Evolutionary conservation across 2,329 filamentous ascomycete genomes (phyloP), one percentile per base, ranked within the genome.

Genomic region (Chalaropsis ovoidea): DNA sequence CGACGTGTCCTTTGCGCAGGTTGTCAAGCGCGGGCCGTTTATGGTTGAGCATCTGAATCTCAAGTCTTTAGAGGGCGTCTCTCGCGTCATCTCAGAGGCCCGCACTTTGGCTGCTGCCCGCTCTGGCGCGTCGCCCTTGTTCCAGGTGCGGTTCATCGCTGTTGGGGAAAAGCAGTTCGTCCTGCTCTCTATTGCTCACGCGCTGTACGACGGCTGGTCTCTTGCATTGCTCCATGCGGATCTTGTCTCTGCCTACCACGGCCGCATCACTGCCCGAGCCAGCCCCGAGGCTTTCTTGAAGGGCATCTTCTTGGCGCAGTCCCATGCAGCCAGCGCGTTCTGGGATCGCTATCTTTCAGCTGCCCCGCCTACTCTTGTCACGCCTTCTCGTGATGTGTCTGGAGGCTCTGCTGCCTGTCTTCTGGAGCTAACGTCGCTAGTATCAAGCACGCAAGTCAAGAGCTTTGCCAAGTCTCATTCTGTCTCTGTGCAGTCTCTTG

Each of bases 201-300:
- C 91, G 1, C 79, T 96, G 22, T 96, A 96, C 69, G 92, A 96
- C 72, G 92, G 92, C 0, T 91, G 86, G 83, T 95, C 91, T 2
- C 80, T 96, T 13, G 78, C 79, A 2, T 76, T 95, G 17, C 74
- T 96, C 1, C 90, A 94, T 70, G 77, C 81, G 54, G 85, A 94
- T 70, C 80, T 96, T 0, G 74, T 79, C 17, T 77, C 74, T n/a
- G 84, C 86, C 1, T 95, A 95, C 68, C 61, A 76, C 3, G 42
- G 22, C 5, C 68, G 72, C 0, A 72, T 76, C 11, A 69, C 70
- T 2, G 45, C 73, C 0, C 78, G 84, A 3, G 77, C 79, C 10
- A 72, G 77, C 0, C 82, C 83, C 43, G 45, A 60, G 22, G 2
- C 58, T 1, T 64, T 65, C 13, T 63, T 68, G 3, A 70, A 68